These are phyloP conservation scores for Kuraishia cidri DNA, from an alignment of 805 yeast species.

Conservation along the genomic window DNA sequence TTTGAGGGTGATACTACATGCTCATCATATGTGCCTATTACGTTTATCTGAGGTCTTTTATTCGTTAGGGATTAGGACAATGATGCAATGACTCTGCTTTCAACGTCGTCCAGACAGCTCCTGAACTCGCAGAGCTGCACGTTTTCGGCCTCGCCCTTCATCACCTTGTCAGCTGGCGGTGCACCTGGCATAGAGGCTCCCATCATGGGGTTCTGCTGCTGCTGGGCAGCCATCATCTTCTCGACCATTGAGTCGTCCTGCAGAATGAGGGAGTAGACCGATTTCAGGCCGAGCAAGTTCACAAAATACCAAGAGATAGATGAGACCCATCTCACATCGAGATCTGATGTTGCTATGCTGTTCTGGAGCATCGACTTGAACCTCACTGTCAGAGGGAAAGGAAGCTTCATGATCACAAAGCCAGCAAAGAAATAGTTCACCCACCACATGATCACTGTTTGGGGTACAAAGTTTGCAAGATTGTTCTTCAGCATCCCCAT, in stretches of 20 bases:
- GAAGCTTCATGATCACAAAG: conserved; percentile 77
- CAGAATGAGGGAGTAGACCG: conserved; percentile 66
- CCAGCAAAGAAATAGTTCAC: conserved; percentile 87
- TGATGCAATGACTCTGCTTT: conserved; percentile 40
- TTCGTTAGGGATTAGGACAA: too few species aligned
- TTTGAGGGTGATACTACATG: too few species aligned
- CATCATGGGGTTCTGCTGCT: conserved; percentile 16
- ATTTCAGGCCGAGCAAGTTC: conserved; percentile 72
- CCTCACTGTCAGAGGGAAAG: conserved; percentile 83
- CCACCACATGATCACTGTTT: conserved; percentile 94
- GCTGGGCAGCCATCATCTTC: conserved; percentile 33
- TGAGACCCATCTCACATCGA: conserved; percentile 88
- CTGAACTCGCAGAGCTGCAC: conserved; percentile 49
- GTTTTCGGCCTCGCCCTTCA: conserved; percentile 66
- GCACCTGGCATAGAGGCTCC: conserved; percentile 41
- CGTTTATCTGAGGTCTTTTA: too few species aligned
- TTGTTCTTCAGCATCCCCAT: conserved; percentile 74
- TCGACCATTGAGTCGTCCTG: conserved; percentile 39
- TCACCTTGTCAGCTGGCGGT: conserved; percentile 54
- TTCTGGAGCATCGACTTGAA: conserved; percentile 90
- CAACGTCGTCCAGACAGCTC: conserved; percentile 49
- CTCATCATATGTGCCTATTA: too few species aligned
- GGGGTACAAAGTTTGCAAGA: conserved; percentile 80
- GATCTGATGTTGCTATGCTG: conserved; percentile 75
- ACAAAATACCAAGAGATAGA: conserved; percentile 95